Percentiles rank a stretch among this genome's conserved stretches.
Conservation (phyloP, 2,329 filamentous ascomycete species). For the Onygenales sp. region DNA sequence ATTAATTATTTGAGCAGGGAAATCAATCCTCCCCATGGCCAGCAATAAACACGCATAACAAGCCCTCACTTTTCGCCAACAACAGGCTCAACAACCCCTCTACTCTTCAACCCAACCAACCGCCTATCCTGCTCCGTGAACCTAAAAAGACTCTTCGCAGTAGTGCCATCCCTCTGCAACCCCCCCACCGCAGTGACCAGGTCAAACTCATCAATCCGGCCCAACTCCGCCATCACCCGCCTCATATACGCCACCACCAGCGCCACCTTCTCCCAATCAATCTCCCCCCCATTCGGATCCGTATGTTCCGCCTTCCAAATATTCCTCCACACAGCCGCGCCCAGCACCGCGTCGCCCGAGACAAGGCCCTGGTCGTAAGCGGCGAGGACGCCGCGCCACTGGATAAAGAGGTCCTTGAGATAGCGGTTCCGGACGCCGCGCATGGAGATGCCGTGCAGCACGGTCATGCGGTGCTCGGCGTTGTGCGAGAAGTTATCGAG, state of each 20-base stretch:
- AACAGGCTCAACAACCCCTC: slow-evolving; percentile 9
- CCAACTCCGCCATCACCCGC: slow-evolving; percentile 45
- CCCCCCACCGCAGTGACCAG: slow-evolving; percentile 43
- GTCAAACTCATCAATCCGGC: slow-evolving; percentile 42
- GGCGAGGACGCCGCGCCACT: slow-evolving; percentile 80
- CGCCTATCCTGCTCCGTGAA: slow-evolving; percentile 27
- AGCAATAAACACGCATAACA: too few relatives aligned
- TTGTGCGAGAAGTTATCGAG: slow-evolving; percentile 75
- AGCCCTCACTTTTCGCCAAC: background rate
- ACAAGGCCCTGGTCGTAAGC: slow-evolving; percentile 46
- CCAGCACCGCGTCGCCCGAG: slow-evolving; percentile 38
- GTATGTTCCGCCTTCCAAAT: slow-evolving; percentile 63
- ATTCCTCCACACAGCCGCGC: slow-evolving; percentile 81
- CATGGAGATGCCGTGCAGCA: slow-evolving; percentile 40
- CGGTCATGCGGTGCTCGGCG: slow-evolving; percentile 61
- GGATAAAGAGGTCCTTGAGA: slow-evolving; percentile 79
- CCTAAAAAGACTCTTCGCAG: slow-evolving; percentile 26
- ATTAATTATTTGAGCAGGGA: too few relatives aligned
- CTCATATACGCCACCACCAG: slow-evolving; percentile 56
- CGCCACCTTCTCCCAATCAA: slow-evolving; percentile 53
- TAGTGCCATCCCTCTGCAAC: slow-evolving; percentile 23
- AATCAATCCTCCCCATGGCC: too few relatives aligned
- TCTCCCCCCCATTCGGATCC: slow-evolving; percentile 33
- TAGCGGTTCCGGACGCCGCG: slow-evolving; percentile 50
- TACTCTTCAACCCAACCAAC: slow-evolving; percentile 16